Base-by-base conservation (phyloP, 352 stramenopile genomes). In the Pilasporangium apinafurcum region DNA sequence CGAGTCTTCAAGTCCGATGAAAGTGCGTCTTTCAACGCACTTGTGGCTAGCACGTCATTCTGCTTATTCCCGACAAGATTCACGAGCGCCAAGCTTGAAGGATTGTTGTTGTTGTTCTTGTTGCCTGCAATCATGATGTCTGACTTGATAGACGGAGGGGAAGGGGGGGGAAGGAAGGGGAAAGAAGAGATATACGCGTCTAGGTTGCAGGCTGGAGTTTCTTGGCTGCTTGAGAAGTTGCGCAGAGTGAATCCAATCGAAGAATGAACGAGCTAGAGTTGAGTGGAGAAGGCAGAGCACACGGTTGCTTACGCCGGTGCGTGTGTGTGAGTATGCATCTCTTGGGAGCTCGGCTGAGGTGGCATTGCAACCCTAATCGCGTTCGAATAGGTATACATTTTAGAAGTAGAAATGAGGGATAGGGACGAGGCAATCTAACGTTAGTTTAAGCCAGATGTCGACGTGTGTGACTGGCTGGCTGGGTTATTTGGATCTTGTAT, bases 21-120 rank as follows among this genome's bases (percentile, higher is more conserved):
- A 36, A 91, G 67, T 30, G 70, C 75, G 50, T 91, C 78, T 44
- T 91, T 91, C 18, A 91, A 51, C 12, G 78, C 74, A 37, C 68
- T 85, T 24, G 78, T 91, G 25, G 78, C 78, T 30, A 91, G 42
- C 26, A 73, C 44, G 35, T 57, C 46, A 22, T 58, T 49, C 30
- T 48, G 26, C 32, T 35, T 31, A 26, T 14, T 48, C 25, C 24
- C 28, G 32, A 56, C 27, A 27, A 56, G 43, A 20, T 41, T 57
- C 21, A 37, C 49, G 27, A 54, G 31, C 4, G 39, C 25, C 31
- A 42, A 12, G 45, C 34, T 36, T n/a, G n/a, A n/a, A 46, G 12
- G 32, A 31, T 12, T 40, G 50, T 34, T 48, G 44, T 36, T 45
- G 53, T 28, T 68, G 29, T 39, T 43, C 26, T 16, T 28, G 41